These are phyloP conservation scores for Shiraia bambusicola DNA, from an alignment of 2,329 filamentous ascomycete genomes.

Conservation along the genomic window DNA sequence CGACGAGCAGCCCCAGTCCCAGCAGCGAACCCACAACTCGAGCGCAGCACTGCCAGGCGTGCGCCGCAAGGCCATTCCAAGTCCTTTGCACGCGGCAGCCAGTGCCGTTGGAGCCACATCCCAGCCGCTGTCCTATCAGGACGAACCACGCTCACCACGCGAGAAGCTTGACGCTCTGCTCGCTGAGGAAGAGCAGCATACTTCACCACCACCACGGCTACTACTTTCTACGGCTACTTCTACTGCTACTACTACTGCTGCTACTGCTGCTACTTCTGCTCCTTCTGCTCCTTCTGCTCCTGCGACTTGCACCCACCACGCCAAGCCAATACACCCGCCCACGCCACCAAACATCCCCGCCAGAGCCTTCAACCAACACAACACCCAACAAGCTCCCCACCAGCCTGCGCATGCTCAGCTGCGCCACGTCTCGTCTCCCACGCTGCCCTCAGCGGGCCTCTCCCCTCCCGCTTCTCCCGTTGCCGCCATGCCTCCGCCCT, in stretches of 20 bases:
- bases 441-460: constrained; percentile 32
- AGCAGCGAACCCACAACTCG: neutral
- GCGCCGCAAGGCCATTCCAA: constrained; percentile 30
- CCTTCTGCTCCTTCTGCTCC: constrained; percentile 14
- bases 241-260: no score
- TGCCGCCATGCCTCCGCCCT: constrained; percentile 39
- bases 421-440: constrained; percentile 40
- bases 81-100: constrained; percentile 27
- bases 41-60: neutral
- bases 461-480: constrained; percentile 39
- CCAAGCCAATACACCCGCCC: constrained; percentile 9
- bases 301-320: no score
- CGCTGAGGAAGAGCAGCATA: constrained; percentile 32
- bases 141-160: constrained; percentile 40
- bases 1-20: constrained; percentile 17
- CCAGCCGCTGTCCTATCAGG: constrained; percentile 26
- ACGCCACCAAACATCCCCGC: constrained; percentile 12
- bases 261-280: neutral
- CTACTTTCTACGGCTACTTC: constrained; percentile 7
- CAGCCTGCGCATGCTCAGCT: constrained; percentile 36
- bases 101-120: constrained; percentile 10
- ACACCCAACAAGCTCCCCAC: constrained; percentile 7
- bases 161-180: constrained; percentile 44
- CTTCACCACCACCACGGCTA: neutral
- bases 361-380: constrained; percentile 17